Conservation (phyloP, 495 filamentous ascomycete species). For the Podospora pseudocomata region DNA sequence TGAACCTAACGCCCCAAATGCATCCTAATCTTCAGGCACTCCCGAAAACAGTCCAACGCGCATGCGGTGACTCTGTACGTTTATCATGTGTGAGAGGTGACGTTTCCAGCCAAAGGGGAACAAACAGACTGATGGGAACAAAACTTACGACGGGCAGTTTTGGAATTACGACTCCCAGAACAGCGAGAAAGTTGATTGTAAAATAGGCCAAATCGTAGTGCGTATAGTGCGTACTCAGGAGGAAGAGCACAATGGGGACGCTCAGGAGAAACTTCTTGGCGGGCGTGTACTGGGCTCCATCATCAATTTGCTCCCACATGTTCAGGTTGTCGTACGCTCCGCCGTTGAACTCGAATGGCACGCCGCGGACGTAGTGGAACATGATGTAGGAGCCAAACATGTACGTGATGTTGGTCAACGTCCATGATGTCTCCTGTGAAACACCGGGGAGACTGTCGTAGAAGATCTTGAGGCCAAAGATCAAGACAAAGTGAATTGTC, state of each 20-base stretch:
- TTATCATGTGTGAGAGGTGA: constrained; percentile 8
- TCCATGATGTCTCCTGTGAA: constrained; percentile 97
- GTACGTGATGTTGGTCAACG: constrained; percentile 96
- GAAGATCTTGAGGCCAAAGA: constrained; percentile 84
- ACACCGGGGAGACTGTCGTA: constrained; percentile 93
- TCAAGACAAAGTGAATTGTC: constrained; percentile 93
- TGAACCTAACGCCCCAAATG: constrained; percentile 22
- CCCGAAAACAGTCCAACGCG: constrained; percentile 64
- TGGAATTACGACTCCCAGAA: constrained; percentile 86
- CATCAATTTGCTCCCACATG: constrained; percentile 99
- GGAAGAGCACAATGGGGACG: constrained; percentile 89
- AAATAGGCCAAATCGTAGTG: constrained; percentile 97
- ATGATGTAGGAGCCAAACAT: constrained; percentile 98
- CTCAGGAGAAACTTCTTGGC: constrained; percentile 96
- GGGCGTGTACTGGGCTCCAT: constrained; percentile 96
- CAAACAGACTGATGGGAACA: neutral
- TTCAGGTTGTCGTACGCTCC: constrained; percentile 98
- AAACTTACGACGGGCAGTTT: constrained; percentile 86
- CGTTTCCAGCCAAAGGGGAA: constrained; percentile 3
- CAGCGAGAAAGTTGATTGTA: constrained; percentile 91
- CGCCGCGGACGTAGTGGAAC: constrained; percentile 98
- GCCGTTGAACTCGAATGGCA: constrained; percentile 99
- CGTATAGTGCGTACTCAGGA: constrained; percentile 96
- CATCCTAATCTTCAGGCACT: constrained; percentile 51
- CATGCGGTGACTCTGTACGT: constrained; percentile 63